Base-by-base conservation (phyloP, 495 filamentous ascomycete species). In the Penicillium cataractarum region DNA sequence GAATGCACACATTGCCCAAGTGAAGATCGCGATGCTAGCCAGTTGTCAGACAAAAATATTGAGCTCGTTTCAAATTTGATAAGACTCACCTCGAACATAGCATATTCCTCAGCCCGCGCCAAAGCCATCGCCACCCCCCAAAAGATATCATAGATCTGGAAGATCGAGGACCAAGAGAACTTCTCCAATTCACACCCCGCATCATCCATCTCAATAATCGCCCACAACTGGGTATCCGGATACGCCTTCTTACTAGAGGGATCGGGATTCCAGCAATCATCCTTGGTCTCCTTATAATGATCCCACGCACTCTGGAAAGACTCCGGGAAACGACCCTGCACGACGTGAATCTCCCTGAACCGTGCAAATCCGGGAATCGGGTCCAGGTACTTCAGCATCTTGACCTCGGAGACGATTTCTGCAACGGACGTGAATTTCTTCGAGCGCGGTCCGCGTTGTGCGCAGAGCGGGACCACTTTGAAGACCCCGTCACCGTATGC, bases 341-440 rank as follows among this genome's bases (percentile, higher is more conserved):
- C 79, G 8, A 97, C 79, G 49, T 90, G 87, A 6, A 90, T 84
- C 48, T 90, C 88, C 67, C 92, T 86, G 77, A 94, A 94, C n/a
- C 88, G 82, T n/a, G 92, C 91, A 73, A 96, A 97, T n/a, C 93
- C 93, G 2, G 92, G 91, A 46, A 94, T 87, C 19, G 86, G 84
- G 50, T 90, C 87, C 24, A 97, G 83, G 58, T 84, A 87, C 59
- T 92, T 87, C 21, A 93, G 87, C 58, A 95, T 89, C 57, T 82
- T 82, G 22, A 94, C 79, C 71, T 97, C 93, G 0, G 84, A 77
- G 10, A 80, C 80, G 33, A 91, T 84, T 56, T 85, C 80, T 0
- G 80, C 74, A 17, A 87, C 78, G 7, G 69, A 74, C 6, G 81
- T 85, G 66, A 78, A 79, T 21, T 77, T 78, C 42, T 76, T 79